Conservation (phyloP, 2,329 filamentous ascomycete species). For the Trichoderma afroharzianum region DNA sequence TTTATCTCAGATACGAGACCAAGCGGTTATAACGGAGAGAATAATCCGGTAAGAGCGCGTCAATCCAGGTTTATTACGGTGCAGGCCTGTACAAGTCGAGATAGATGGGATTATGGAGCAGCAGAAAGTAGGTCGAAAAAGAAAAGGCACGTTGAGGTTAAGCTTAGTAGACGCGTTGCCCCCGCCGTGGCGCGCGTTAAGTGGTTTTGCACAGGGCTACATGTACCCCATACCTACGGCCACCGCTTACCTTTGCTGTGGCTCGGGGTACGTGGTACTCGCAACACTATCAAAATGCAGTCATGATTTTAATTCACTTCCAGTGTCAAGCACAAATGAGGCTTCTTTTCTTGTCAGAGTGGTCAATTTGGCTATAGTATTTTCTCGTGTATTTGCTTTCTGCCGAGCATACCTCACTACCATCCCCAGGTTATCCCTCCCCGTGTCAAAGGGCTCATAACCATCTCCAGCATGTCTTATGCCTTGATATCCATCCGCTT, state of each 20-base stretch:
- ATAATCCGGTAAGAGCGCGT: not conserved
- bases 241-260: not conserved
- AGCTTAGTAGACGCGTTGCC: conserved; percentile 25
- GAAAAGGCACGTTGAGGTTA: not conserved
- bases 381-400: not conserved
- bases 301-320: not conserved
- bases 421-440: not conserved
- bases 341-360: not conserved
- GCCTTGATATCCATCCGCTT: not conserved
- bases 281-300: not conserved
- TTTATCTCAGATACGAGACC: not conserved
- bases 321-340: not conserved
- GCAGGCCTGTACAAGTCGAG: not conserved
- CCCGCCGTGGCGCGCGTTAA: conserved; percentile 29
- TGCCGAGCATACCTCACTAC: not conserved
- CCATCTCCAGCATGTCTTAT: not conserved
- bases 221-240: not conserved
- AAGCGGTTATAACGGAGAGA: not conserved
- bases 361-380: not conserved
- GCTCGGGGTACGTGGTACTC: not conserved
- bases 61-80: not conserved
- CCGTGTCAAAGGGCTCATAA: not conserved
- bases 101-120: not conserved
- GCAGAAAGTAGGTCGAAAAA: not conserved
- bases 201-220: conserved; percentile 20